Conservation (phyloP, 352 stramenopile genomes). For the Salisapilia sapeloensis region DNA sequence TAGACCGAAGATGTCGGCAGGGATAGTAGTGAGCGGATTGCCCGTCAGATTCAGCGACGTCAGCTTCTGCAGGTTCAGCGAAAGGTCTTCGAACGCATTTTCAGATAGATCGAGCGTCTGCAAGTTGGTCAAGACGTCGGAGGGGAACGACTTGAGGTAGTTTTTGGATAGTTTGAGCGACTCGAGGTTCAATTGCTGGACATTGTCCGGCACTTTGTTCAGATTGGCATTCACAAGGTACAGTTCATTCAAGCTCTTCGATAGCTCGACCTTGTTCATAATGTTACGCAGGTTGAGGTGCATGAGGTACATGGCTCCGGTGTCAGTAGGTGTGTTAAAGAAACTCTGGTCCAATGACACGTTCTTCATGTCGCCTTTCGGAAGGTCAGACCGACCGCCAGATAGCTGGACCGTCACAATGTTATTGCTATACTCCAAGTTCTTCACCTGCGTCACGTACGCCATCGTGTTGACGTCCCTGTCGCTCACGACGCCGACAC, state of each 20-base stretch:
- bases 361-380: conserved; percentile 23
- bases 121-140: conserved; percentile 12
- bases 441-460: conserved; percentile 24
- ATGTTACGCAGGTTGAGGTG: conserved; percentile 17
- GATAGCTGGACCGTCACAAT: conserved; percentile 10
- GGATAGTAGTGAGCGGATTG: conserved; percentile 26
- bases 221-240: conserved; percentile 33
- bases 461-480: conserved; percentile 15
- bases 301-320: conserved; percentile 8
- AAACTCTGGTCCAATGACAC: conserved; percentile 28
- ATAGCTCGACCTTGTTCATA: conserved; percentile 12
- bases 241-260: conserved; percentile 8
- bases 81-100: conserved; percentile 26
- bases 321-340: conserved; percentile 18
- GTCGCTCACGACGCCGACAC: conserved; percentile 8
- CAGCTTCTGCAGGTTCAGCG: conserved; percentile 11
- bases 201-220: conserved; percentile 11
- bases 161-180: conserved; percentile 23
- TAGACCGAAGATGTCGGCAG: conserved; percentile 22
- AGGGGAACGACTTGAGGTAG: conserved; percentile 21
- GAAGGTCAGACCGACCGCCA: conserved; percentile 8
- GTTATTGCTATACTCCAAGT: conserved; percentile 12
- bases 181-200: conserved; percentile 5
- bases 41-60: conserved; percentile 21
- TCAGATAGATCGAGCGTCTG: conserved; percentile 16